Evolutionary conservation across 2,329 filamentous ascomycete species (phyloP), one percentile per base, ranked within the genome.

Genomic region (Chrysosporium queenslandicum): DNA sequence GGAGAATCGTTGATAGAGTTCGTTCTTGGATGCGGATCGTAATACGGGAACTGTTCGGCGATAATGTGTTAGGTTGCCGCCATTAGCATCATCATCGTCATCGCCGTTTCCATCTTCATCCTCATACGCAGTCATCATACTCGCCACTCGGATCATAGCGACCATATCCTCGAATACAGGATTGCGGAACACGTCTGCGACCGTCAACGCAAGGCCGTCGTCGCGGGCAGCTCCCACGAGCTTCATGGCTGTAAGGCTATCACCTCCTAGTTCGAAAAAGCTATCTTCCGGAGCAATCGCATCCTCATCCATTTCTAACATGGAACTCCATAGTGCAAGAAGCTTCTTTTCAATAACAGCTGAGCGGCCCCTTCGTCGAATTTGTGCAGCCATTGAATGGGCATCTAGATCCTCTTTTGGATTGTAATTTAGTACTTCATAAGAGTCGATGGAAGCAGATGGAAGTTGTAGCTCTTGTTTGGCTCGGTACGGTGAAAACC

Each of bases 111-210:
- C 40, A 36, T 49, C 46, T 21, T 23, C 49, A 36, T 52, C 46
- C 4, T 54, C 50, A 42, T 58, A 56, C 2, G 37, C 55, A 25
- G 20, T 50, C 45, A 57, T 50, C 21, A 57, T 42, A 39, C 55
- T 57, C 16, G 46, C 67, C 55, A 43, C 50, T 23, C 52, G 51
- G 16, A 57, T 57, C 25, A 63, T 60, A 2, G 60, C 57, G 29
- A 68, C 55, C 68, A 71, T 69, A 41, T 70, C 66, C 47, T 66
- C 65, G 40, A 71, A 70, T 0, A 68, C 60, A 21, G 67, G 68
- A 50, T 71, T 67, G 39, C 64, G 63, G 62, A 73, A 74, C 36
- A 72, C 66, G 57, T 72, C 69, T 4, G 68, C 68, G 16, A 73
- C 69, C 5, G 69, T 71, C 46, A 74, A 59, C 23, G 62, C 61